Base-by-base conservation (phyloP, 148 eudicot genomes). In the Cornus kousa region DNA sequence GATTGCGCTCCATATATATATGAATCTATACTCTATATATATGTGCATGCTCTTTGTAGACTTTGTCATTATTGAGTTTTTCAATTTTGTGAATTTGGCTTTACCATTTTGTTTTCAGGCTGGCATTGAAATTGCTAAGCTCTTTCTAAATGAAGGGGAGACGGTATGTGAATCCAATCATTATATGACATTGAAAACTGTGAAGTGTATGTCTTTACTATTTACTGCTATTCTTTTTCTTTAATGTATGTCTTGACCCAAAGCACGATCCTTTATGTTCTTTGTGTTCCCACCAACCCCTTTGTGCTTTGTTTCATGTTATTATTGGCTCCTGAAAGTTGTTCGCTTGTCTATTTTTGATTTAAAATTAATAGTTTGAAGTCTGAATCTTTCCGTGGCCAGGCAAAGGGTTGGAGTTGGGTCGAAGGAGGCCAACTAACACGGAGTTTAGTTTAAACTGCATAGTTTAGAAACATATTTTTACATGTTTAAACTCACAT, bases 121-220 rank as follows among this genome's bases (percentile, higher is more conserved):
- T 82, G 98, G 98, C 72, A 87, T 93, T 79, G 98, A 95, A 84
- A 91, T 95, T 33, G 94, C 98, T 78, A 95, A 95, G 88, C 89
- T 95, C 67, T 95, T 95, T 87, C 87, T 95, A 31, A 81, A 89
- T 76, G 78, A 84, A 77, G 97, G 97, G 70, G 93, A 93, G 46
- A 91, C 94, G 88, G 98, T 95, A 92, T 76, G 92, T 76, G 75
- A 77, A 67, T 67, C 67, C 43, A 62, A 50, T 68, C 74, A 37
- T 35, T 69, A 43, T 5, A 3, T 53, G 24, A 20, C 32, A 67
- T 37, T 74, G 53, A 35, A 57, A 35, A 74, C 37, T n/a, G 13
- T 17, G 33, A 59, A 60, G 16, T 19, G 3, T 20, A 28, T 60
- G 10, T 22, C 37, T 43, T 43, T 43, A 43, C 48, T 43, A 6